Base-by-base conservation (phyloP, 106 monocot genomes). In the Dendrobium officinale region DNA sequence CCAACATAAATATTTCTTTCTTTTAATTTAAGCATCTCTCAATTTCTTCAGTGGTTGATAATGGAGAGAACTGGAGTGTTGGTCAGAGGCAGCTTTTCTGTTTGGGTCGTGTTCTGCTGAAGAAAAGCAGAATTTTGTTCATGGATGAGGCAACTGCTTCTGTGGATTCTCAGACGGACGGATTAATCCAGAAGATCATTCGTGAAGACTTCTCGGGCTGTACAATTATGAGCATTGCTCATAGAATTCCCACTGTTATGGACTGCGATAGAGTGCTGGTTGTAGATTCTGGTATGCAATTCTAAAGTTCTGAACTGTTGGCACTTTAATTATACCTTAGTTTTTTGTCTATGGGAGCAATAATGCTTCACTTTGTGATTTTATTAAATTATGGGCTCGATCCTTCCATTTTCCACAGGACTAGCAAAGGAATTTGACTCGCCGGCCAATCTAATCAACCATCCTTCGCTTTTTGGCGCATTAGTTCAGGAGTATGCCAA, bases 211-310 rank as follows among this genome's bases (percentile, higher is more conserved):
- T 92, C 29, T 20, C 87, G 20, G 18, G 73, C 6, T 92, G 92
- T 77, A 89, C 89, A 33, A 92, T 89, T 31, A 86, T 92, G 67
- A 92, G 92, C 81, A 92, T 92, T 77, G 92, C 92, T 75, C 92
- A 89, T 78, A 89, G 92, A 67, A 92, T 92, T 86, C 92, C 89
- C n/a, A 89, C 92, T 43, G 92, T 88, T 11, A 92, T 92, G 92
- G 92, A 89, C 79, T 92, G 92, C 68, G 80, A 92, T 54, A 80
- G 92, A 78, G 92, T 92, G 42, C 72, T 92, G 27, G 92, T 92
- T 42, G 66, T 92, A 27, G 92, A 92, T 79, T 86, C 84, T 79
- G 92, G 92, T 89, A 83, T 6, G 81, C 47, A 19, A 68, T 55
- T 70, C 26, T 33, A 33, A 70, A 70, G 15, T 31, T 61, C 61